Base-by-base conservation (phyloP, 2,329 filamentous ascomycete species). In the Apiospora rasikravindrae region DNA sequence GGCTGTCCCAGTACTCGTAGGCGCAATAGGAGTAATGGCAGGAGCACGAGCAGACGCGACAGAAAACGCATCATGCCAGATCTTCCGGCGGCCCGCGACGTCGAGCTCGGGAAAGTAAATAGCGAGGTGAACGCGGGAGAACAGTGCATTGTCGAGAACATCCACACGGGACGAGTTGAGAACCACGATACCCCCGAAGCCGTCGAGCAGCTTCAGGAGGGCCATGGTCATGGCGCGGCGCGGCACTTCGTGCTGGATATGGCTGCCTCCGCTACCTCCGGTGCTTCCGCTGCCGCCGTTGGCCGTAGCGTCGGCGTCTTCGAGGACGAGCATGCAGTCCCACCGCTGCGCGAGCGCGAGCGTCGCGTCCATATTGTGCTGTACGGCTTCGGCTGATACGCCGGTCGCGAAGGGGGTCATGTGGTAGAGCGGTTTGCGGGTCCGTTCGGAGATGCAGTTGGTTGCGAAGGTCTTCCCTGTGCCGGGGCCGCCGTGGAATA, bases 191-290 rank as follows among this genome's bases (percentile, higher is more conserved):
- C 57, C 57, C 2, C 33, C 57, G 4, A 64, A 64, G 8, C 33
- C 10, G 33, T 40, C 57, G 57, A 64, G 57, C 8, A 64, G 57
- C 57, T 64, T 64, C 57, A 64, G 19, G 19, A 64, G 57, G 19
- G 57, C 57, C 57, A 64, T 64, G 29, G 57, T 64, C 29, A 64
- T 64, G 33, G 57, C 57, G 33, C 57, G 57, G 57, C 57, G 57
- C 4, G 57, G 57, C 3, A 64, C 57, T 33, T 69, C 67, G 67
- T 69, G 44, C 44, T 37, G 44, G 7, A 33, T 24, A 2, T 47
- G 19, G 26, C 33, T 40, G 44, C 26, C 16, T 14, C 40, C n/a
- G 11, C 5, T 14, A n/a, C 26, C 16, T 2, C 45, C 44, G 7
- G 24, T 37, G 22, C 67, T 42, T 19, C 11, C 26, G 42, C 11